Conservation (phyloP, 164 flowering plant genomes). For the Taxillus chinensis region DNA sequence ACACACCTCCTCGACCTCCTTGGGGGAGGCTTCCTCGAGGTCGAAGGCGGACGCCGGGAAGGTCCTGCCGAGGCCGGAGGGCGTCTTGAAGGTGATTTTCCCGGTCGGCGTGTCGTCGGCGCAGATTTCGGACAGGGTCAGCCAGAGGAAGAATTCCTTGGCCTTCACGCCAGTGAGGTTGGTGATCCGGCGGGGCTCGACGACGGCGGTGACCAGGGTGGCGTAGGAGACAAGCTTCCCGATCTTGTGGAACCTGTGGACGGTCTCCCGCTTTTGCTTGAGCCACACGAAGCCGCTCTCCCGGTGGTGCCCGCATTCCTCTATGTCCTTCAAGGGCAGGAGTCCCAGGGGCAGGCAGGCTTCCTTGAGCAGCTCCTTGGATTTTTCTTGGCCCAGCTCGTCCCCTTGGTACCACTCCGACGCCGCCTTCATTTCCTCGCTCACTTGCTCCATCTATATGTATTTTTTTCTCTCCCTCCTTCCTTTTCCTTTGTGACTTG, state of each 20-base stretch:
- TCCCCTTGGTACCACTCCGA: background rate
- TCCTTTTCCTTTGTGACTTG: background rate
- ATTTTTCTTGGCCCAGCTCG: background rate
- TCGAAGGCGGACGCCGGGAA: background rate
- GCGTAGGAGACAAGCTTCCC: background rate
- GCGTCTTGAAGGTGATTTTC: background rate
- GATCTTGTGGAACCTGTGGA: background rate
- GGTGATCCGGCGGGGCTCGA: background rate
- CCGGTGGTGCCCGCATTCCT: background rate
- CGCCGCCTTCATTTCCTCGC: background rate
- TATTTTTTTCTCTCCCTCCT: background rate
- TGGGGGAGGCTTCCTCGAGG: background rate
- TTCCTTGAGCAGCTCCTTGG: background rate
- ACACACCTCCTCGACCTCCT: background rate
- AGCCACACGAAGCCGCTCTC: conserved; percentile 1
- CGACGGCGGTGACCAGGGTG: background rate
- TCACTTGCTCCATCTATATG: background rate
- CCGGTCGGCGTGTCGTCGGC: background rate
- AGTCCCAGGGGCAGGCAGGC: background rate
- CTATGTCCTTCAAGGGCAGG: background rate
- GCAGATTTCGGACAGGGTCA: background rate
- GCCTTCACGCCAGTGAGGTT: background rate
- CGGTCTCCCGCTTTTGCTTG: background rate
- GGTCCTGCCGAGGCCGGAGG: conserved; percentile 2
- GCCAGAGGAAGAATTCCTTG: background rate